These are phyloP conservation scores for Ophiostoma pallidulum DNA, from an alignment of 2,329 filamentous ascomycete species.

Conservation along the genomic window DNA sequence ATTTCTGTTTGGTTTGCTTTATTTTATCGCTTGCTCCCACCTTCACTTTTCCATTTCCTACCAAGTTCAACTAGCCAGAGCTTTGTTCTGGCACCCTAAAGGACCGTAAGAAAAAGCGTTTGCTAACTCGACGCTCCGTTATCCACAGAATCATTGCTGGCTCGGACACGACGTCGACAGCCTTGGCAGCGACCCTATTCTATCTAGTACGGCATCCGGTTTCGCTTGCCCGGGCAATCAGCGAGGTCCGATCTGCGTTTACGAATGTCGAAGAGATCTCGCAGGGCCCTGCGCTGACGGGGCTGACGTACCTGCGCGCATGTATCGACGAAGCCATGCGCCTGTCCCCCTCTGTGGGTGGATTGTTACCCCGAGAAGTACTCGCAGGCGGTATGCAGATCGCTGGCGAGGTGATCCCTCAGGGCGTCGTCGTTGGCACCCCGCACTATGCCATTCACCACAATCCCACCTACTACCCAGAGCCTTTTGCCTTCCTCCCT, in stretches of 20 bases:
- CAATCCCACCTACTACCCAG: conserved; percentile 51
- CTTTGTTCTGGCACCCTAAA: too few relatives aligned
- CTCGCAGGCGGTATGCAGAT: conserved; percentile 44
- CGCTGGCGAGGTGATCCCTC: conserved; percentile 44
- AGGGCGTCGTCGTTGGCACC: conserved; percentile 53
- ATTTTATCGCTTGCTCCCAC: not conserved
- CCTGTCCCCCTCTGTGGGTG: conserved; percentile 50
- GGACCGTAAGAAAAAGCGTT: too few relatives aligned
- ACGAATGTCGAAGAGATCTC: conserved; percentile 43
- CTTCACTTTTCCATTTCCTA: not conserved
- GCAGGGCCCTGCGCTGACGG: conserved; percentile 38
- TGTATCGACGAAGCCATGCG: conserved; percentile 59
- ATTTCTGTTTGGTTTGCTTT: not conserved
- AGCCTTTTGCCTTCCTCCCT: conserved; percentile 49
- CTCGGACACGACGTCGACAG: conserved; percentile 63
- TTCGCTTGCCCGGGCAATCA: conserved; percentile 36
- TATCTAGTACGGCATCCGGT: conserved; percentile 47
- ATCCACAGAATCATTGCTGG: conserved; percentile 52
- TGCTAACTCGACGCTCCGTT: too few relatives aligned
- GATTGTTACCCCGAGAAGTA: conserved; percentile 51
- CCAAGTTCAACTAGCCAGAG: too few relatives aligned
- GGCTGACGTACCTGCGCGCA: conserved; percentile 50
- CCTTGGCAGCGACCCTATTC: conserved; percentile 53
- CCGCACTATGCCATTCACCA: conserved; percentile 62
- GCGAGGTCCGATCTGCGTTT: conserved; percentile 46